A percentile compares a stretch with the other conserved stretches of the same genome.
Conservation (phyloP, 1,139 yeast genomes). For the Kodamaea plutei region DNA sequence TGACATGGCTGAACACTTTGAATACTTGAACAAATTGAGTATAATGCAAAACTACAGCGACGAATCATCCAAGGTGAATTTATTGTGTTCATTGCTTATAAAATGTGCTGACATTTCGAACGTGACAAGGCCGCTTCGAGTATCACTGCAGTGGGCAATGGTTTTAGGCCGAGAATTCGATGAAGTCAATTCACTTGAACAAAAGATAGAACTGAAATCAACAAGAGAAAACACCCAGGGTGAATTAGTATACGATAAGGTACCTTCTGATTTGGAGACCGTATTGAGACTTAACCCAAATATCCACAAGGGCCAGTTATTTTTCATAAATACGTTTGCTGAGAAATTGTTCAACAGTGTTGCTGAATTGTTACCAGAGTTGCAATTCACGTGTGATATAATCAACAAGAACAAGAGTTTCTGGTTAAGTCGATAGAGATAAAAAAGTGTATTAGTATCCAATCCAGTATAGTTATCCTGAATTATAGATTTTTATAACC, state of each 20-base stretch:
- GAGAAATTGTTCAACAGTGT: conserved; percentile 67
- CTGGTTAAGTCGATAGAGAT: conserved; percentile 27
- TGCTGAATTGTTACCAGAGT: conserved; percentile 52
- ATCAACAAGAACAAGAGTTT: conserved; percentile 41
- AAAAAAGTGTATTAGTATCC: no score
- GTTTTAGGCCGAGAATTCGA: conserved; percentile 72
- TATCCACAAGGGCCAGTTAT: conserved; percentile 74
- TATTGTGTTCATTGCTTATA: conserved; percentile 65
- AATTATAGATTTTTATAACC: no score
- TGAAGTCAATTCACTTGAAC: conserved; percentile 59
- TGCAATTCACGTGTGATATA: conserved; percentile 49
- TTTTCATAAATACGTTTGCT: conserved; percentile 81
- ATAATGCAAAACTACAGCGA: conserved; percentile 18
- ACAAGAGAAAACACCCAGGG: conserved; percentile 1
- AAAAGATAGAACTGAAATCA: conserved; percentile 20
- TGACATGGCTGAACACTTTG: conserved; percentile 89
- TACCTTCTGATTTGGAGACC: conserved; percentile 30
- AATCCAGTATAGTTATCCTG: no score
- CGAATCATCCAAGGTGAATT: conserved; percentile 28
- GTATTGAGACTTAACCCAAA: conserved; percentile 43
- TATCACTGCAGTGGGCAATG: conserved; percentile 84
- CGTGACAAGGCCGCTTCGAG: conserved; percentile 73
- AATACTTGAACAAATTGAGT: conserved; percentile 53
- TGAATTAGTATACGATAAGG: conserved; percentile 26
- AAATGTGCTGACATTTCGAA: conserved; percentile 95